These are phyloP conservation scores for Puccinia polysora DNA, from an alignment of 1,284 basidiomycete genomes.

Conservation along the genomic window DNA sequence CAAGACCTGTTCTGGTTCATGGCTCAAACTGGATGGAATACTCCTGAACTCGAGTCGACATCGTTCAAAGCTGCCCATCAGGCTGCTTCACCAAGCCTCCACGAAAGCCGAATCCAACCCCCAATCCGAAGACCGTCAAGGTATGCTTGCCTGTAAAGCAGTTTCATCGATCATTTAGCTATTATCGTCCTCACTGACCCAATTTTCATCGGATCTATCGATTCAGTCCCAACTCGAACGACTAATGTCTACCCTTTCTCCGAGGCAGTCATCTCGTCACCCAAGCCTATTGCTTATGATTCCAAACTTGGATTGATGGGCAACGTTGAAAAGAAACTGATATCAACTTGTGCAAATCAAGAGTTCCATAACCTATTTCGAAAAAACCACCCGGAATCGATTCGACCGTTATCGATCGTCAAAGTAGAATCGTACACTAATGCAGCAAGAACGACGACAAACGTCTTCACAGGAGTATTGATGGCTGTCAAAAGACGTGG, in stretches of 20 bases:
- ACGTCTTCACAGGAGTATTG: conserved; percentile 24
- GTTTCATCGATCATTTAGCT: too few relatives aligned
- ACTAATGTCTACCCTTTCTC: conserved; percentile 23
- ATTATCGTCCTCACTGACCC: too few relatives aligned
- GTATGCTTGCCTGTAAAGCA: too few relatives aligned
- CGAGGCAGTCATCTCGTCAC: conserved; percentile 2
- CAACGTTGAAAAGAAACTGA: conserved; percentile 29
- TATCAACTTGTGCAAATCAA: conserved; percentile 11
- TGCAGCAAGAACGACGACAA: conserved; percentile 10
- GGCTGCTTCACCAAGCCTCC: too few relatives aligned
- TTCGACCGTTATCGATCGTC: conserved; percentile 25
- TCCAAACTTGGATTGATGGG: conserved; percentile 27
- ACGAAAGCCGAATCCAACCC: too few relatives aligned
- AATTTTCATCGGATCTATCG: too few relatives aligned
- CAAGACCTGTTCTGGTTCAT: too few relatives aligned
- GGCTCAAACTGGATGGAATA: too few relatives aligned
- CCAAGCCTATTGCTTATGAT: background rate
- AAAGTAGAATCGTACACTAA: conserved; percentile 27
- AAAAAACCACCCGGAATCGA: conserved; percentile 26
- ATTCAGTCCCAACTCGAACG: too few relatives aligned
- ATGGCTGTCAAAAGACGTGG: conserved; percentile 21
- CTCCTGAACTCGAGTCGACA: too few relatives aligned
- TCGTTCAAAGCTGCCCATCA: too few relatives aligned
- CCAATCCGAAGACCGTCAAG: too few relatives aligned
- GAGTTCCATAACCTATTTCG: conserved; percentile 26